A percentile compares a stretch with the other conserved stretches of the same genome.
phyloP scores from a whole-genome alignment of 2,329 filamentous ascomycete genomes.

The Colletotrichum navitas region DNA sequence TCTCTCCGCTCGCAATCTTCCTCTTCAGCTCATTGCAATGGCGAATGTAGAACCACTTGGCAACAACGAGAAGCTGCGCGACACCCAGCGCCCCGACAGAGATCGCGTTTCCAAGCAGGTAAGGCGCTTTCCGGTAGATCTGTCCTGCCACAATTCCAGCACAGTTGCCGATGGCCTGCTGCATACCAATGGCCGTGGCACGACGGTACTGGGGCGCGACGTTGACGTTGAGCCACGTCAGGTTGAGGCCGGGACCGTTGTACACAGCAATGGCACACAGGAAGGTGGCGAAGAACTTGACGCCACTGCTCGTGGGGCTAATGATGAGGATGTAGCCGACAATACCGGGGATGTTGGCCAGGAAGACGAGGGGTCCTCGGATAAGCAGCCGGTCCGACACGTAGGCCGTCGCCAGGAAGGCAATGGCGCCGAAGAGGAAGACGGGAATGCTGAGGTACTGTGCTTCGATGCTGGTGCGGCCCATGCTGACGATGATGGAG shows the following conservation, averaged over 20 bases:
- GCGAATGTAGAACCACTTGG: slow-evolving; percentile 58
- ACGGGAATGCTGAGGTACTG: slow-evolving; percentile 69
- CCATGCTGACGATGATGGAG: slow-evolving; percentile 65
- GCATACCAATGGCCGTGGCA: slow-evolving; percentile 59
- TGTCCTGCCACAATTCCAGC: slow-evolving; percentile 59
- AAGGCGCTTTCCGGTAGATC: slow-evolving; percentile 52
- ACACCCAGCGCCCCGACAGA: slow-evolving; percentile 47
- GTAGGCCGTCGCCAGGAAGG: slow-evolving; percentile 59
- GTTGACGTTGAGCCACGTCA: slow-evolving; percentile 62
- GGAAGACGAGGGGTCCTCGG: slow-evolving; percentile 64
- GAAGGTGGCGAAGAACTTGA: slow-evolving; percentile 64
- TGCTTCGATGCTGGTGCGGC: slow-evolving; percentile 62
- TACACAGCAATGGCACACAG: slow-evolving; percentile 62
- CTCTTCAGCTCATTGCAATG: slow-evolving; percentile 57
- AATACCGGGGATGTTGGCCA: slow-evolving; percentile 63
- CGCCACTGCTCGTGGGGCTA: slow-evolving; percentile 60
- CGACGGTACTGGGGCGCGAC: slow-evolving; percentile 60
- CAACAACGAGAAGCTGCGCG: slow-evolving; percentile 53
- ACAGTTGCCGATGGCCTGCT: slow-evolving; percentile 53
- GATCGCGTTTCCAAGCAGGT: slow-evolving; percentile 48
- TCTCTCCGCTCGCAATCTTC: slow-evolving; percentile 53
- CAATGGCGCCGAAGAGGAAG: slow-evolving; percentile 62
- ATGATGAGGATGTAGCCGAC: slow-evolving; percentile 64
- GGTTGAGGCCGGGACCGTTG: slow-evolving; percentile 60
- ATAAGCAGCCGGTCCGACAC: slow-evolving; percentile 58